Conservation (phyloP, 352 stramenopile species). For the Phytophthora pinifolia region DNA sequence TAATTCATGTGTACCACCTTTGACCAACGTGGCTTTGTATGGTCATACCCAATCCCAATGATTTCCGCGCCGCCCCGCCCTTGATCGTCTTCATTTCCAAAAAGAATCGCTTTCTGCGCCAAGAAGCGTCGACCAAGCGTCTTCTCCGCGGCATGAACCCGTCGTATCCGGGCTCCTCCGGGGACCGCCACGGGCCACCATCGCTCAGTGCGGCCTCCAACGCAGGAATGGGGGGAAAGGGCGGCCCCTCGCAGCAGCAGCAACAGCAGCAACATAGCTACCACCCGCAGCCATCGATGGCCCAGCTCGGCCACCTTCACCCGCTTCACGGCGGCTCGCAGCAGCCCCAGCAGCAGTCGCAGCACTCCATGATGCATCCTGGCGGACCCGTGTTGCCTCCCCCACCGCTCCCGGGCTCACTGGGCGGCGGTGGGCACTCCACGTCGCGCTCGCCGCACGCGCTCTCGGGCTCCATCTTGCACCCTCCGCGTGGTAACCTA, state of each 20-base stretch:
- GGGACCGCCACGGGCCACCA: constrained; percentile 59
- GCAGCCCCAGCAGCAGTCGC: constrained; percentile 24
- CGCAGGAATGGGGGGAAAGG: constrained; percentile 40
- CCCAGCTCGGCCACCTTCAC: constrained; percentile 70
- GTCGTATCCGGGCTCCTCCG: constrained; percentile 71
- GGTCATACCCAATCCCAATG: no score
- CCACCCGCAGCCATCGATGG: constrained; percentile 65
- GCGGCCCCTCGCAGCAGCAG: constrained; percentile 23
- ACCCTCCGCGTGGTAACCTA: constrained; percentile 53
- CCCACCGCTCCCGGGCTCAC: constrained; percentile 54
- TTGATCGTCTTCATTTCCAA: constrained; percentile 15
- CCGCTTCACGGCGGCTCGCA: constrained; percentile 64
- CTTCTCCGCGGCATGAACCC: constrained; percentile 59
- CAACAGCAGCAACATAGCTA: constrained; percentile 51
- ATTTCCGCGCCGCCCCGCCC: constrained; percentile 1
- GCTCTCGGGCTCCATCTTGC: constrained; percentile 66
- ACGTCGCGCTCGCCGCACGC: constrained; percentile 65
- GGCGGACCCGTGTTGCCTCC: constrained; percentile 61
- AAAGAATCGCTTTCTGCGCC: constrained; percentile 8
- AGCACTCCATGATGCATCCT: constrained; percentile 56
- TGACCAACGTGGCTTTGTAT: no score
- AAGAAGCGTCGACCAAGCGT: background rate
- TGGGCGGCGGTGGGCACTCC: constrained; percentile 43
- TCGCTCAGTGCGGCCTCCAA: constrained; percentile 37
- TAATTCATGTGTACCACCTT: no score